Conservation (phyloP, 2,329 filamentous ascomycete genomes). For the Bimuria novae-zelandiae region DNA sequence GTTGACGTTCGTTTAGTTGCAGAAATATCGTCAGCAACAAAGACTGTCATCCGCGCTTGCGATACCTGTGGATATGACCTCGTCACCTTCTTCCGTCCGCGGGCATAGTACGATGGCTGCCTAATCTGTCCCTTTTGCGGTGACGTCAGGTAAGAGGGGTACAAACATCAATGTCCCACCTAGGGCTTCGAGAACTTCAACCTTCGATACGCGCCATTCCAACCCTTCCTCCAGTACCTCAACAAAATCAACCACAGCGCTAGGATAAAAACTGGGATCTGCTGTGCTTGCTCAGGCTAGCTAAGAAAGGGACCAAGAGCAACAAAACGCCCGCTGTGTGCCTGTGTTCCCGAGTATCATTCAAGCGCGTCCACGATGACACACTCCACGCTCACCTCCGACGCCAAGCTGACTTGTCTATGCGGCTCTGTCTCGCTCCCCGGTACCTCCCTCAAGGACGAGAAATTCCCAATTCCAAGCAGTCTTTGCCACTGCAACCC, state of each 20-base stretch:
- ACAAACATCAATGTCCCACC: neutral
- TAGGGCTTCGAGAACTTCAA: neutral
- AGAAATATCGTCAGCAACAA: too few species aligned
- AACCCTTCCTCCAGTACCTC: neutral
- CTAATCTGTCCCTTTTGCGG: neutral
- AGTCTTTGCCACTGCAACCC: slow-evolving; percentile 1
- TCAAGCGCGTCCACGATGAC: neutral
- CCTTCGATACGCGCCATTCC: neutral
- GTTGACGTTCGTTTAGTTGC: too few species aligned
- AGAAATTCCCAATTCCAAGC: neutral
- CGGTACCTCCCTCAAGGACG: neutral
- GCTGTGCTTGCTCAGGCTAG: too few species aligned
- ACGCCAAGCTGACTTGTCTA: neutral
- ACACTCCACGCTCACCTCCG: neutral
- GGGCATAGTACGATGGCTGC: neutral
- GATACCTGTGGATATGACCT: neutral
- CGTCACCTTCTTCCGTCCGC: neutral
- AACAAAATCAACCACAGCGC: neutral
- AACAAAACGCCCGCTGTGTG: too few species aligned
- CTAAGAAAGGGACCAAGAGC: too few species aligned
- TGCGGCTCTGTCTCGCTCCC: neutral
- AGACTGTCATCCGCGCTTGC: too few species aligned
- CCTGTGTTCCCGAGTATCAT: too few species aligned
- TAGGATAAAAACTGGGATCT: too few species aligned
- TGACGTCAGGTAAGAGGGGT: neutral